phyloP scores from a whole-genome alignment of 345 rosid species.

The Aurinia saxatilis region DNA sequence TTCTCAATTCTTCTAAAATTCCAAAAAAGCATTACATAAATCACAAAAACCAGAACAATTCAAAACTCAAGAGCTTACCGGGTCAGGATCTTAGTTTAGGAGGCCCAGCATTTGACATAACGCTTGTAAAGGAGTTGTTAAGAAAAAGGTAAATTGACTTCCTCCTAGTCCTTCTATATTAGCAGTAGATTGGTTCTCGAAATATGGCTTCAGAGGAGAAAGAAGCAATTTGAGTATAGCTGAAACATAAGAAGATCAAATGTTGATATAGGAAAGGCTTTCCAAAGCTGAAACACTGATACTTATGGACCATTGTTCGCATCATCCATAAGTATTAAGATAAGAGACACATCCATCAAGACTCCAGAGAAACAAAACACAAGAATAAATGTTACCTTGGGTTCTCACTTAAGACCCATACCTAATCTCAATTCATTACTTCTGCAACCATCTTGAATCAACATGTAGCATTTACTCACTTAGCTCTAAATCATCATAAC shows the following conservation, averaged over 20 bases:
- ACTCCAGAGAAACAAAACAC: no score
- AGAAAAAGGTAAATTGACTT: slow-evolving; percentile 92
- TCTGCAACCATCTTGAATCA: no score
- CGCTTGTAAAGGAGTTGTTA: slow-evolving; percentile 86
- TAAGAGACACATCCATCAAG: no score
- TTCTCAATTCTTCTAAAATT: no score
- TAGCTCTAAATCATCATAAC: no score
- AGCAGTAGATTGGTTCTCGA: slow-evolving; percentile 36
- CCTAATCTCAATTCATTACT: no score
- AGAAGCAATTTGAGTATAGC: slow-evolving; percentile 38
- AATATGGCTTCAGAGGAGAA: slow-evolving; percentile 68
- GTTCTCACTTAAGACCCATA: no score
- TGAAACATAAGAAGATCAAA: not conserved
- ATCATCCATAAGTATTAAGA: not conserved
- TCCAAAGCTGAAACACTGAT: not conserved
- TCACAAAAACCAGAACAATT: no score
- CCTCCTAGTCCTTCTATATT: slow-evolving; percentile 35
- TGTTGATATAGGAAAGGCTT: not conserved
- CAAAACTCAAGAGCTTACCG: slow-evolving; percentile 35
- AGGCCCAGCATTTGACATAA: slow-evolving; percentile 76
- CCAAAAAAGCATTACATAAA: no score
- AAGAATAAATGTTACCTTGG: no score
- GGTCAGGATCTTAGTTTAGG: slow-evolving; percentile 34
- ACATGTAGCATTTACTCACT: no score
- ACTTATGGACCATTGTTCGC: not conserved